Conservation (phyloP, 2,329 filamentous ascomycete species). For the Arthrobotrys sphaeroides region DNA sequence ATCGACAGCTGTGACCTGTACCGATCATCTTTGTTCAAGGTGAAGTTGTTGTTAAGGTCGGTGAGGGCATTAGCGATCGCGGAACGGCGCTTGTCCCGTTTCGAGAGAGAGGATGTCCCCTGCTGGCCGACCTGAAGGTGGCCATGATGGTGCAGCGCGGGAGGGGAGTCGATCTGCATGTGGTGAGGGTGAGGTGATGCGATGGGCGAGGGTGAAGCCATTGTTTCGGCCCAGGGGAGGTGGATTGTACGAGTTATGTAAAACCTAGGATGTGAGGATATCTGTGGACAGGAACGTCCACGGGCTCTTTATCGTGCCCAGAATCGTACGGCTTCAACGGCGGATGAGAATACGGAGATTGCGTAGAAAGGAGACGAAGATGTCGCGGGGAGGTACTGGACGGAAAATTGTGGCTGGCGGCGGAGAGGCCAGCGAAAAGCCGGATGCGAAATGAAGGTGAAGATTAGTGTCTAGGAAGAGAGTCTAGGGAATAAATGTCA, state of each 20-base stretch:
- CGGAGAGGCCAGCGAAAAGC: background rate
- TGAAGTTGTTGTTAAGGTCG: constrained; percentile 47
- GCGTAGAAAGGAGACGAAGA: constrained; percentile 14
- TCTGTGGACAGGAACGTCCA: constrained; percentile 37
- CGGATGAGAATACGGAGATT: background rate
- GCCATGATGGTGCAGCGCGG: constrained; percentile 34
- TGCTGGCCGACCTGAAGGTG: constrained; percentile 32
- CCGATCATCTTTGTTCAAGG: constrained; percentile 43
- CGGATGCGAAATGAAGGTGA: too few species aligned
- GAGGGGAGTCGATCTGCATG: constrained; percentile 51
- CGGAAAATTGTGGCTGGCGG: constrained; percentile 44
- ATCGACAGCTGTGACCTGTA: constrained; percentile 51
- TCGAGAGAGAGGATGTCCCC: constrained; percentile 34
- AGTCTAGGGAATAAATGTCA: background rate
- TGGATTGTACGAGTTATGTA: background rate
- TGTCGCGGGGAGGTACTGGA: constrained; percentile 32
- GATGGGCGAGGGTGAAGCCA: constrained; percentile 49
- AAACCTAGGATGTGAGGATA: background rate
- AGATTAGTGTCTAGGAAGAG: background rate
- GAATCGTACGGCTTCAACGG: constrained; percentile 3
- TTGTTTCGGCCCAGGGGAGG: constrained; percentile 35
- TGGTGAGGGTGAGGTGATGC: constrained; percentile 47
- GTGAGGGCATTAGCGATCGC: constrained; percentile 46
- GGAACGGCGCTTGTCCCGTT: constrained; percentile 49
- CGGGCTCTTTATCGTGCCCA: constrained; percentile 22